Conservation (phyloP, 805 yeast genomes). For the Schwanniomyces polymorphus region DNA sequence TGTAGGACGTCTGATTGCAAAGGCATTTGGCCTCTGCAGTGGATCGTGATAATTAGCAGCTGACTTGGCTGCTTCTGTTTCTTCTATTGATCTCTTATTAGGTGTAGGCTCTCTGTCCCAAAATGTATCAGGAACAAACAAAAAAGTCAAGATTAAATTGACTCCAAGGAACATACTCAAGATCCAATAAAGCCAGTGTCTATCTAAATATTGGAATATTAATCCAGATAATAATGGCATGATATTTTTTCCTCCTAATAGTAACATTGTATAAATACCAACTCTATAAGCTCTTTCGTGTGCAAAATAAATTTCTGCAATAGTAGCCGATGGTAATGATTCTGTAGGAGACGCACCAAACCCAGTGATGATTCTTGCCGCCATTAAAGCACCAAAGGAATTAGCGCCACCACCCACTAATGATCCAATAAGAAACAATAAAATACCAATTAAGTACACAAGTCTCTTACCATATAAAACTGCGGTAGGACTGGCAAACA, state of each 20-base stretch:
- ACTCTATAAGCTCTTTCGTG: slow-evolving; percentile 63
- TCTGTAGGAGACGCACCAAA: slow-evolving; percentile 63
- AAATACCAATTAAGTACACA: slow-evolving; percentile 50
- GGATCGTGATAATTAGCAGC: slow-evolving; percentile 24
- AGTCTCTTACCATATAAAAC: slow-evolving; percentile 57
- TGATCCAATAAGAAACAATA: slow-evolving; percentile 50
- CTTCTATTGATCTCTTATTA: slow-evolving; percentile 45
- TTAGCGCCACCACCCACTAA: slow-evolving; percentile 55
- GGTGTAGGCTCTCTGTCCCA: slow-evolving; percentile 59
- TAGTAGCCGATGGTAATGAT: slow-evolving; percentile 58
- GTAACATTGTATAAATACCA: slow-evolving; percentile 56
- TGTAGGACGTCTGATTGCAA: slow-evolving; percentile 21
- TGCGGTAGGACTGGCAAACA: slow-evolving; percentile 58
- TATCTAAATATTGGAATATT: slow-evolving; percentile 45
- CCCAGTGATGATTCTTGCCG: slow-evolving; percentile 59
- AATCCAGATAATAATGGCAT: slow-evolving; percentile 58
- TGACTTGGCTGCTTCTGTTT: slow-evolving; percentile 47
- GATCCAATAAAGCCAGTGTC: slow-evolving; percentile 67
- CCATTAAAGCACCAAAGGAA: slow-evolving; percentile 51
- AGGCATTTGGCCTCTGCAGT: slow-evolving; percentile 27
- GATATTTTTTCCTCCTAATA: slow-evolving; percentile 62
- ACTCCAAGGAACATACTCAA: slow-evolving; percentile 52
- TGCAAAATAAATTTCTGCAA: slow-evolving; percentile 60
- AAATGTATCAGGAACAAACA: slow-evolving; percentile 66
- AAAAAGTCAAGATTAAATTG: slow-evolving; percentile 42